Base-by-base conservation (phyloP, 768 basidiomycete species). In the Coprinellus micaceus region DNA sequence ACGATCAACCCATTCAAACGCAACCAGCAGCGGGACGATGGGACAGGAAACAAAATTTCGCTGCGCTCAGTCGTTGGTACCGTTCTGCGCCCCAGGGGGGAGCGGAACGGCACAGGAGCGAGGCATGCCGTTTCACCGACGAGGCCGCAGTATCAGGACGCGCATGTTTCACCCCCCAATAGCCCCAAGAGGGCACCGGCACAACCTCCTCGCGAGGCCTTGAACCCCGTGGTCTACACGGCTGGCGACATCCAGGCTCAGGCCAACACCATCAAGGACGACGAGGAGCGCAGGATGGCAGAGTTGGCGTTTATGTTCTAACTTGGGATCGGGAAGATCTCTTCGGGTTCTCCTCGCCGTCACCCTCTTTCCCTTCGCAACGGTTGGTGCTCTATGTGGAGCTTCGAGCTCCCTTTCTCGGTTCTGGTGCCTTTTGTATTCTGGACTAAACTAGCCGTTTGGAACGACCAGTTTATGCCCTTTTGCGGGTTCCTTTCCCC, bases 281-380 rank as follows among this genome's bases (percentile, higher is more conserved):
- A 82, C 11, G 88, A 91, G 74, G 78, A 76, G 59, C 73, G 87
- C 68, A 72, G 86, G 67, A 71, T 89, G 75, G 83, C 84, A 43
- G 88, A 91, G 72, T 66, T 88, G 63, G 87, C 87, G 53, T 91
- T 89, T 65, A 69, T 87, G 64, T 71, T 66, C 54, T 76, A 24
- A 24, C 17, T 1, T 3, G 4, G 19, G 21, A 19, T 21, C 25
- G 24, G 41, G 21, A 44, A 24, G 9, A 29, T 49, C 43, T 39
- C n/a, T n/a, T n/a, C n/a, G n/a, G n/a, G n/a, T n/a, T n/a, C n/a
- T n/a, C n/a, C n/a, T n/a, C n/a, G n/a, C n/a, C n/a, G n/a, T n/a
- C n/a, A n/a, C n/a, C n/a, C n/a, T n/a, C n/a, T n/a, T n/a, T n/a
- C n/a, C n/a, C n/a, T n/a, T n/a, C n/a, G n/a, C n/a, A n/a, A n/a